These are phyloP conservation scores for Trichomonas vaginalis DNA, from an alignment of 208 protist genomes.

Conservation along the genomic window DNA sequence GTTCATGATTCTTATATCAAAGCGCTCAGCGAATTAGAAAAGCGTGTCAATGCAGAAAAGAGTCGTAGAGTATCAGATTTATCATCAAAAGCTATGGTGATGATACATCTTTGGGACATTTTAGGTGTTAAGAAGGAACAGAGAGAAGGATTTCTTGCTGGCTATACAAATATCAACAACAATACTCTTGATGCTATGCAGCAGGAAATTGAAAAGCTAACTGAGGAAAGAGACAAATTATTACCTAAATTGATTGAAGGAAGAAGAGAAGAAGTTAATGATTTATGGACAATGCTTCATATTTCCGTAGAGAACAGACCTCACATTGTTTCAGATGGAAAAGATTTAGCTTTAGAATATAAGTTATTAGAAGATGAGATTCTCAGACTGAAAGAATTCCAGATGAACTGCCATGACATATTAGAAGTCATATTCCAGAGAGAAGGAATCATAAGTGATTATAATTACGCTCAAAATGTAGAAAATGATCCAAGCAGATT, in stretches of 20 bases:
- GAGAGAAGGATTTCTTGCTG: background rate
- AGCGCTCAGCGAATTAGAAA: background rate
- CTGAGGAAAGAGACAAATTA: background rate
- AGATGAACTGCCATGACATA: background rate
- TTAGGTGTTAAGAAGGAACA: background rate
- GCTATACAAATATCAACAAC: background rate
- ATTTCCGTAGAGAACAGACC: background rate
- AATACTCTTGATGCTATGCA: background rate
- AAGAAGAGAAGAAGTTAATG: background rate
- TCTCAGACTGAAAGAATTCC: background rate
- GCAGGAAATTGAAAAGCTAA: background rate
- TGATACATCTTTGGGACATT: background rate
- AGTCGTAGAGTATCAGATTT: background rate
- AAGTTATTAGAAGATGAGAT: background rate
- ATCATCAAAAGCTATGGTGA: background rate
- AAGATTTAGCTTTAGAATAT: background rate
- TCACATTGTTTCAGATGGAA: background rate
- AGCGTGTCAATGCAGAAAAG: background rate
- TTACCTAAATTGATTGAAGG: background rate
- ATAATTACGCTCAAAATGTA: background rate
- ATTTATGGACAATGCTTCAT: background rate
- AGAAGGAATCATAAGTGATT: background rate
- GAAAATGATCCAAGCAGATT: background rate
- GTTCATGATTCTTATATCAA: background rate
- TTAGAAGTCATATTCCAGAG: background rate